Percentiles rank a stretch among this genome's conserved stretches.
Evolutionary conservation across 2,329 filamentous ascomycete genomes (phyloP).

Genomic region (Thelonectria blattea): DNA sequence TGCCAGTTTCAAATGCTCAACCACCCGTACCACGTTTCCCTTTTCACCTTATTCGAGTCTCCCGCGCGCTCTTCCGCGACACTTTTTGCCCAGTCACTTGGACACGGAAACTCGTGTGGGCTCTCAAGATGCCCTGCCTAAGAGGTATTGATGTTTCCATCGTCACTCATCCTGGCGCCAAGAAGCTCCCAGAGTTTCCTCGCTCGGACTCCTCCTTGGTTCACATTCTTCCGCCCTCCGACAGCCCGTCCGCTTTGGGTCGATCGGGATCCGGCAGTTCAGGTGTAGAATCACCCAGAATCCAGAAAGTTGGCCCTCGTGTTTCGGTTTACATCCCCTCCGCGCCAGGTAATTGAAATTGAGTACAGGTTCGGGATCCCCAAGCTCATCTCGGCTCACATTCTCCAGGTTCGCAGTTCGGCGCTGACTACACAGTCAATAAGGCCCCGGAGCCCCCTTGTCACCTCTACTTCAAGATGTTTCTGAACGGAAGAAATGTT

Average conservation of each 20-base stretch:
- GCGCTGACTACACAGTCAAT: constrained; percentile 55
- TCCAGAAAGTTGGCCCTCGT: constrained; percentile 47
- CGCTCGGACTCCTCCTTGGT: constrained; percentile 59
- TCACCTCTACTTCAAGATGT: constrained; percentile 61
- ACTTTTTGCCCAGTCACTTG: background rate
- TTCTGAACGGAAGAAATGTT: constrained; percentile 60
- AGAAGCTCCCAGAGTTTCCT: constrained; percentile 58
- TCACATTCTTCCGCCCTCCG: constrained; percentile 37
- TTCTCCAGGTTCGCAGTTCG: constrained; percentile 56
- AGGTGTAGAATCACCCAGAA: constrained; percentile 5
- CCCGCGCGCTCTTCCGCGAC: no score
- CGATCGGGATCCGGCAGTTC: background rate
- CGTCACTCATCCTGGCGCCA: constrained; percentile 43
- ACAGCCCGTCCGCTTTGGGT: constrained; percentile 29
- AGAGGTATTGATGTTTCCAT: constrained; percentile 56
- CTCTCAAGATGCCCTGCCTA: constrained; percentile 53
- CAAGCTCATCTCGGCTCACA: constrained; percentile 11
- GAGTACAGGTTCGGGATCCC: background rate
- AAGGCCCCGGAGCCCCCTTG: constrained; percentile 42
- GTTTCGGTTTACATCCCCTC: constrained; percentile 65
- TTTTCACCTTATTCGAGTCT: background rate
- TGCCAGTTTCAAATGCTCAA: background rate
- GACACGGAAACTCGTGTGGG: background rate
- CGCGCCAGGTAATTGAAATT: constrained; percentile 51
- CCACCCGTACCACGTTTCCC: background rate